Conservation (phyloP, 768 basidiomycete species). For the Peribolospora kevripleyi region DNA sequence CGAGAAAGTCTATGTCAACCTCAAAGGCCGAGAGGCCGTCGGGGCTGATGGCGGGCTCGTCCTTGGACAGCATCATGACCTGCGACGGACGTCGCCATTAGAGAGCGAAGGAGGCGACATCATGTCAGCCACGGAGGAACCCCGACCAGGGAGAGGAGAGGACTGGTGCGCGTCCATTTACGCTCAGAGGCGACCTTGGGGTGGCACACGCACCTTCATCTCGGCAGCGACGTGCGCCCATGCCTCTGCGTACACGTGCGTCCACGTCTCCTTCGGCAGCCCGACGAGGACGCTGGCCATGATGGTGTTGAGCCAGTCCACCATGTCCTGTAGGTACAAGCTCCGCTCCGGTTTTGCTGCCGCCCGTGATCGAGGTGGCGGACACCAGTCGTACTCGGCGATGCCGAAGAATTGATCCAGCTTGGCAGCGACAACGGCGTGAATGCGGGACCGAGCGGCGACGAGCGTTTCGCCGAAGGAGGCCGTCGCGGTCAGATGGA, state of each 20-base stretch:
- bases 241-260: slow-evolving; percentile 68
- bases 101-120: background rate
- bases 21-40: slow-evolving; percentile 8
- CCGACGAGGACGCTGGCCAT: slow-evolving; percentile 50
- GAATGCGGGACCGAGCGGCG: slow-evolving; percentile 49
- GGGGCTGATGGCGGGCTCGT: slow-evolving; percentile 9
- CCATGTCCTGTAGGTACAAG: slow-evolving; percentile 81
- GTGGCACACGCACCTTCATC: slow-evolving; percentile 41
- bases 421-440: slow-evolving; percentile 62
- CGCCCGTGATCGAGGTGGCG: background rate
- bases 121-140: background rate
- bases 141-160: background rate
- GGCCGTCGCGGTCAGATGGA: slow-evolving; percentile 14
- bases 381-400: slow-evolving; percentile 71
- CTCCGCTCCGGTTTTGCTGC: slow-evolving; percentile 38
- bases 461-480: slow-evolving; percentile 48
- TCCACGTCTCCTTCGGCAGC: slow-evolving; percentile 62
- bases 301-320: slow-evolving; percentile 88
- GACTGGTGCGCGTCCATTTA: too few relatives aligned
- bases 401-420: slow-evolving; percentile 88
- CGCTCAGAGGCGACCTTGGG: too few relatives aligned
- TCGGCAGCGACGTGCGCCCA: slow-evolving; percentile 67
- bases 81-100: background rate
- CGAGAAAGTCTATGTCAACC: slow-evolving; percentile 13
- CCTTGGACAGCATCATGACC: slow-evolving; percentile 11